Base-by-base conservation (phyloP, 163 green algal genomes). In the Volvox carteri region DNA sequence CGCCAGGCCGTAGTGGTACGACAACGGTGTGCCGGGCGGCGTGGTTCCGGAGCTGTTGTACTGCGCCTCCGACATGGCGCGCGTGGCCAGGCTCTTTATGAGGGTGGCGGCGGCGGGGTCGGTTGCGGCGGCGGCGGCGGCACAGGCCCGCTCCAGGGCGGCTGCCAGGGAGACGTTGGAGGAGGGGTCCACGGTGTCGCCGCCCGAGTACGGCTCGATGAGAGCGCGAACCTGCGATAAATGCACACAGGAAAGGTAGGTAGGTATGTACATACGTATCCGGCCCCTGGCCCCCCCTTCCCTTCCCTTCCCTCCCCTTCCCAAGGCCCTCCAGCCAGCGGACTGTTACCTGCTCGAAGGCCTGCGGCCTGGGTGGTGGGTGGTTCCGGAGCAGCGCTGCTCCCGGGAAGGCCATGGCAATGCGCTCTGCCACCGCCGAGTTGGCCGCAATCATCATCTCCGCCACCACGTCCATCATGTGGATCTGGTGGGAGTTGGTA, bases 391-490 rank as follows among this genome's bases (percentile, higher is more conserved):
- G 94, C 85, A 98, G 91, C 9, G 96, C 93, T 23, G 68, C 81
- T 1, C 84, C 74, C 0, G 95, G 95, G 91, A 96, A 97, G 65
- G 92, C 88, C 50, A 30, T 35, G 1, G 91, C 85, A 30, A 95
- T 95, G 83, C 92, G 89, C 50, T 91, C 21, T 5, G 96, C 96
- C 25, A 97, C 96, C 1, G 93, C 92, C 1, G 90, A 85, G 89
- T 98, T 98, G 80, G 96, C 96, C 35, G 90, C 85, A 70, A 98
- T 97, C 96, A 98, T 98, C 92, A 98, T 94, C 88, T 98, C 96
- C 0, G 96, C 96, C 76, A 98, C 94, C 1, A 97, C 86, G 37
- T 90, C 85, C 93, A 97, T 98, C 93, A 97, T 97, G 46, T 76
- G 35, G 90, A 65, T 11, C 54, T 65, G 28, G 50, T 60, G 50